Base-by-base conservation (phyloP, 2,329 filamentous ascomycete genomes). In the Penicillium sp. region DNA sequence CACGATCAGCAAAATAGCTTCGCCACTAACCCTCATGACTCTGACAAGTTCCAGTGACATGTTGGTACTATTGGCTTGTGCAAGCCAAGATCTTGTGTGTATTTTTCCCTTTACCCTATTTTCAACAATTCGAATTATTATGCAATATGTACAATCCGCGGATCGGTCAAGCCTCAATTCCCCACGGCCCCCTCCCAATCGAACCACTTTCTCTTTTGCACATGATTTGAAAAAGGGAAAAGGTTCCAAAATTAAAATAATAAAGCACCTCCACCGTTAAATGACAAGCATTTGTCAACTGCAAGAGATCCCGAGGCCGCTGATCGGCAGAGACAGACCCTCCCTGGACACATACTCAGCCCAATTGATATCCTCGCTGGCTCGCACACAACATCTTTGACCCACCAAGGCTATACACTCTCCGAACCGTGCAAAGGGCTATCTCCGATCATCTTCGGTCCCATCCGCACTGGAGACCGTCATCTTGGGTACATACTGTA, bases 221-320 rank as follows among this genome's bases (percentile, higher is more conserved):
- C 48, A 48, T 14, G 18, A 42, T 21, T 40, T 40, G 24, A 36
- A 21, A 31, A 33, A 45, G 28, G 28, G 28, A 45, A 18, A 43
- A 28, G 24, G 14, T 18, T 13, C 16, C 13, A 21, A 45, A 14
- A 21, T 21, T 29, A 45, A 31, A 31, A 28, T 14, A 21, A 19
- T 28, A 18, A 37, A 29, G 18, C 33, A 19, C 28, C 14, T 18
- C 23, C 43, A 48, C 52, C 52, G 34, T 33, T 51, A n/a, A 43
- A 55, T 46, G 52, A 55, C 47, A 54, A 50, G 52, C 52, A 55
- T 55, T 48, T 51, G 43, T 51, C 28, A n/a, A 48, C 52, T 51
- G 51, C 45, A 48, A 40, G 37, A 46, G 45, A 50, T 44, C 33
- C 45, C 13, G 18, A n/a, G 42, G 29, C 42, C 36, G 47, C 19